Evolutionary conservation across 176 grass and related monocot genomes (phyloP), one percentile per base, ranked within the genome.

Genomic region (Carex parvula): DNA sequence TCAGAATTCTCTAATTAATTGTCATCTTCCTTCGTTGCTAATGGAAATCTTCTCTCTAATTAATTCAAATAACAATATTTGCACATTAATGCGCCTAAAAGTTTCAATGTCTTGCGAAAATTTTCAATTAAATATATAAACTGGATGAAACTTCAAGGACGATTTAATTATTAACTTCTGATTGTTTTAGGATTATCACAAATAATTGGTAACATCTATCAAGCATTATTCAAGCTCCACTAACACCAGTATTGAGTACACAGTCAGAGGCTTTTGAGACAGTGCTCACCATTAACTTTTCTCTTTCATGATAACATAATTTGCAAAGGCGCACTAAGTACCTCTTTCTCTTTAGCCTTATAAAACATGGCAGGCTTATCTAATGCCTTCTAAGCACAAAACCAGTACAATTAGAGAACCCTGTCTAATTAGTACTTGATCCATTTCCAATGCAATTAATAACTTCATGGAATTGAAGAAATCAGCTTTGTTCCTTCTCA

Each of bases 241-340:
- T 93, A 85, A 61, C 81, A 85, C 32, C 42, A 85, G 21, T 85
- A 78, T 29, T 70, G 90, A 82, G 32, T 57, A 79, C 65, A 86
- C 85, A 89, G 82, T 89, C 89, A 87, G 64, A 87, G 84, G 79
- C 58, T 83, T 87, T 81, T 66, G 32, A 15, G 84, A 69, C 85
- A 87, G 89, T 62, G 81, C 46, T 15, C 60, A 16, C 71, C 26
- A 60, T 85, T 84, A 39, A 72, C 81, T 83, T 86, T 88, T 50
- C 79, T 84, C 64, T 91, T 87, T 81, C 58, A 76, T 81, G 86
- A 89, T 91, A 87, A 52, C 89, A 87, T 64, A 79, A 79, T 93
- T 84, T 90, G 62, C 86, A 88, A 82, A 64, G 53, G 54, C 55
- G 32, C 46, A 73, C 80, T 87, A 53, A 81, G 15, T 54, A 79